Percentiles rank a stretch among this genome's conserved stretches.
phyloP scores from a whole-genome alignment of 2,329 filamentous ascomycete genomes.

The Ceratocystis huliohia region DNA sequence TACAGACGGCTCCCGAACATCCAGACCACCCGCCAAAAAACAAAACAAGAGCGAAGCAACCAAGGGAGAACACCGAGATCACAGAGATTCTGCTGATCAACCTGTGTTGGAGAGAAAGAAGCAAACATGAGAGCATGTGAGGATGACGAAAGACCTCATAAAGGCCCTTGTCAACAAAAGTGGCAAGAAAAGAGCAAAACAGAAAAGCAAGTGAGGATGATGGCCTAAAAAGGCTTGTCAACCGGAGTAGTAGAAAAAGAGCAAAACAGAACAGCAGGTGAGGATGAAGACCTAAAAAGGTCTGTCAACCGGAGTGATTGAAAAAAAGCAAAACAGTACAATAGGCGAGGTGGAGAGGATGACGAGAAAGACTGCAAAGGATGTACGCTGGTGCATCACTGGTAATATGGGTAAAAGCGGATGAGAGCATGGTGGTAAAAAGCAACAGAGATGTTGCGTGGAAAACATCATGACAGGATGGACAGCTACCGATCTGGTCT shows the following conservation, averaged over 20 bases:
- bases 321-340: conserved; percentile 8
- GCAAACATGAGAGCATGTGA: conserved; percentile 10
- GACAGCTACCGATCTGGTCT: background rate
- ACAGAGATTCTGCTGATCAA: background rate
- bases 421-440: background rate
- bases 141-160: conserved; percentile 5
- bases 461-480: background rate
- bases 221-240: background rate
- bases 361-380: background rate
- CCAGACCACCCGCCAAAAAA: background rate
- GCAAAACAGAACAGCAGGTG: conserved; percentile 10
- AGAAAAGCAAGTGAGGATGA: conserved; percentile 7
- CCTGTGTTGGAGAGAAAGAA: background rate
- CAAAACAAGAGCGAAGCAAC: conserved; percentile 7
- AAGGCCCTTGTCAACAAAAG: conserved; percentile 12
- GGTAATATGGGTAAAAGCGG: background rate
- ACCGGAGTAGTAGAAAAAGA: background rate
- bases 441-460: background rate
- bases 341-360: background rate
- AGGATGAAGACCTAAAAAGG: background rate
- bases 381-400: background rate
- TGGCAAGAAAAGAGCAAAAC: conserved; percentile 10
- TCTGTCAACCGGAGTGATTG: background rate
- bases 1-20: background rate
- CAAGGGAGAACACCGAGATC: conserved; percentile 2